These are phyloP conservation scores for Naegleria lovaniensis DNA, from an alignment of 208 protist species.

Conservation along the genomic window DNA sequence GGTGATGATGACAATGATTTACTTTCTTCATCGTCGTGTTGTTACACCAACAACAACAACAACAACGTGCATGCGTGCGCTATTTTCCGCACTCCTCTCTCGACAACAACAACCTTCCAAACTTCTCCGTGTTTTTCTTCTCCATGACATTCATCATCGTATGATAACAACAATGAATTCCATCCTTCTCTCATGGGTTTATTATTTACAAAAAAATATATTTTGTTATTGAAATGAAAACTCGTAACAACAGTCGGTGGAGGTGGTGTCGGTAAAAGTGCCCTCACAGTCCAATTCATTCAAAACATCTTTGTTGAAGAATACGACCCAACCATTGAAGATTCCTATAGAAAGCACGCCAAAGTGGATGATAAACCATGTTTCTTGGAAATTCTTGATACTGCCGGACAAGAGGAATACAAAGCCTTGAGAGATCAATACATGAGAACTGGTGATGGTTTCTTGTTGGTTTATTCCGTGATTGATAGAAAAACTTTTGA, in stretches of 20 bases:
- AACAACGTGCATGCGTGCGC: no score
- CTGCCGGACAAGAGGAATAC: constrained; percentile 60
- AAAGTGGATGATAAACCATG: constrained; percentile 53
- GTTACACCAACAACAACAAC: no score
- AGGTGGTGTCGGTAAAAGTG: constrained; percentile 28
- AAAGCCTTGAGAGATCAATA: constrained; percentile 42
- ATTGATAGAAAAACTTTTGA: constrained; percentile 47
- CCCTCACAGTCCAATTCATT: constrained; percentile 27
- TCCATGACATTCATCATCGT: no score
- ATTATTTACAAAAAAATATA: no score
- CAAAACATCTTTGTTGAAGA: constrained; percentile 40
- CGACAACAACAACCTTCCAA: no score
- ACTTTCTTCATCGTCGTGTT: no score
- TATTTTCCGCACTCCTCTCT: no score
- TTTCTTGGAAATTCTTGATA: constrained; percentile 71
- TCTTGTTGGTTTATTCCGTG: constrained; percentile 53
- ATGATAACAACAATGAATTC: no score
- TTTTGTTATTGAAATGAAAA: no score
- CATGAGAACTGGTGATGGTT: constrained; percentile 47
- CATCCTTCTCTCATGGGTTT: no score
- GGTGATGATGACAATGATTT: no score
- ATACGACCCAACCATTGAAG: constrained; percentile 64
- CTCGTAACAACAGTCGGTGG: neutral
- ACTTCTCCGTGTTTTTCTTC: no score
- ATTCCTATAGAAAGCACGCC: constrained; percentile 57